Percentiles rank a stretch among this genome's conserved stretches.
Conservation (phyloP, 2,329 filamentous ascomycete species). For the Zopfia rhizophila region DNA sequence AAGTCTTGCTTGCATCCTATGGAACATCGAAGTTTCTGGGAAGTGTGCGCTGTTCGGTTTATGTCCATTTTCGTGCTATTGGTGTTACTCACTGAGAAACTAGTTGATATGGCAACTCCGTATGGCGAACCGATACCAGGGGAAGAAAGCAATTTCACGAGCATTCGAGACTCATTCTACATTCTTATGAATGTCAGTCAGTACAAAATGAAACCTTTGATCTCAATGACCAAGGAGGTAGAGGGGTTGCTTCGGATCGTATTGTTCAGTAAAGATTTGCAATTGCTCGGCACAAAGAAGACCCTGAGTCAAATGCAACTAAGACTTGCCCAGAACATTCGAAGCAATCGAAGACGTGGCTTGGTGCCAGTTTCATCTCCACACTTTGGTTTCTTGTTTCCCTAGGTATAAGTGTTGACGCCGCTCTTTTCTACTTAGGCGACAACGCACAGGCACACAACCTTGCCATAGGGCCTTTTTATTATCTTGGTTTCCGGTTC, state of each 20-base stretch:
- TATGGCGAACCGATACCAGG: slow-evolving; percentile 39
- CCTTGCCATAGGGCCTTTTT: slow-evolving; percentile 57
- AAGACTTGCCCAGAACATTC: slow-evolving; percentile 52
- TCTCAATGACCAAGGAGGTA: slow-evolving; percentile 40
- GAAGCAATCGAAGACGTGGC: slow-evolving; percentile 54
- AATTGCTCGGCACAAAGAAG: slow-evolving; percentile 37
- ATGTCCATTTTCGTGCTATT: background rate
- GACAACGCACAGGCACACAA: slow-evolving; percentile 56
- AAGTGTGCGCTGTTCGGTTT: slow-evolving; percentile 50
- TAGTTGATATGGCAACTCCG: slow-evolving; percentile 50
- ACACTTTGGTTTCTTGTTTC: slow-evolving; percentile 57
- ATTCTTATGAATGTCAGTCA: slow-evolving; percentile 59
- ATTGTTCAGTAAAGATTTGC: slow-evolving; percentile 53
- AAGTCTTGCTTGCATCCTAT: slow-evolving; percentile 50
- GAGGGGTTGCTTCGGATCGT: slow-evolving; percentile 54
- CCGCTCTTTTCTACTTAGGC: slow-evolving; percentile 49
- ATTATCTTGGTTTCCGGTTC: slow-evolving; percentile 58
- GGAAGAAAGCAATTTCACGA: slow-evolving; percentile 45
- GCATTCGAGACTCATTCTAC: slow-evolving; percentile 57
- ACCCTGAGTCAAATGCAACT: slow-evolving; percentile 46
- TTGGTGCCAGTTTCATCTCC: slow-evolving; percentile 55
- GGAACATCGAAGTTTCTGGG: slow-evolving; percentile 54
- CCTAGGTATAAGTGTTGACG: slow-evolving; percentile 49
- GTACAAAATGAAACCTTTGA: slow-evolving; percentile 49
- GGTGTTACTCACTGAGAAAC: background rate